Evolutionary conservation across 257 asterid genomes (phyloP), one percentile per base, ranked within the genome.

Genomic region (Marsdenia floribunda): DNA sequence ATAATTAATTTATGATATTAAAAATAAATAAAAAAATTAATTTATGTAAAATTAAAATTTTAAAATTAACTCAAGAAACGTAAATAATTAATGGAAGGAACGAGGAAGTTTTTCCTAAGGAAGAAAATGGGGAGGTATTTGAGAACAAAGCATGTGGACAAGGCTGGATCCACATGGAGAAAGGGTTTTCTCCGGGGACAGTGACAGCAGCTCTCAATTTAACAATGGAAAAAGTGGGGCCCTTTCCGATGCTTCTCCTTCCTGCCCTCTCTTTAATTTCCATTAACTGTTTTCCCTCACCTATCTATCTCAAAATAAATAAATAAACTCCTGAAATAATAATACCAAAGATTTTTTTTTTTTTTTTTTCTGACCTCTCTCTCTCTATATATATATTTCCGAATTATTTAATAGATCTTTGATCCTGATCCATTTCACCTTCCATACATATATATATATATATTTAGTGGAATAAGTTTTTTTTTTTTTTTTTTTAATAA

Each of bases 91-190:
- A 29, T n/a, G 33, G 33, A 29, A 1, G 33, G 33, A 29, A 29
- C 1, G 33, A 1, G 1, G 33, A 29, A 29, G n/a, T n/a, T 29
- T 29, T 29, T 29, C 1, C 1, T 29, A 29, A 29, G 33, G 33
- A 29, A 61, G 24, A 71, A 61, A 59, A 3, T 14, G 15, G 21
- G 67, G n/a, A 79, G 75, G 79, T 77, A 42, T 76, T 50, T 40
- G 68, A 68, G 72, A 80, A 38, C 58, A 46, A 76, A 40, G 79
- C 86, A 80, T 72, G 84, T 84, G 87, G 79, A 72, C 75, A 57
- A 54, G 70, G 83, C 72, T 80, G 85, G 75, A 78, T 63, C 80
- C 85, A 85, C 85, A 80, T 81, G 80, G 58, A 68, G 75, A 75
- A 59, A 82, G 70, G 46, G 53, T 73, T 73, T 58, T 65, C 71